phyloP scores from a whole-genome alignment of 2,329 filamentous ascomycete species.

The Bipolaris victoriae region DNA sequence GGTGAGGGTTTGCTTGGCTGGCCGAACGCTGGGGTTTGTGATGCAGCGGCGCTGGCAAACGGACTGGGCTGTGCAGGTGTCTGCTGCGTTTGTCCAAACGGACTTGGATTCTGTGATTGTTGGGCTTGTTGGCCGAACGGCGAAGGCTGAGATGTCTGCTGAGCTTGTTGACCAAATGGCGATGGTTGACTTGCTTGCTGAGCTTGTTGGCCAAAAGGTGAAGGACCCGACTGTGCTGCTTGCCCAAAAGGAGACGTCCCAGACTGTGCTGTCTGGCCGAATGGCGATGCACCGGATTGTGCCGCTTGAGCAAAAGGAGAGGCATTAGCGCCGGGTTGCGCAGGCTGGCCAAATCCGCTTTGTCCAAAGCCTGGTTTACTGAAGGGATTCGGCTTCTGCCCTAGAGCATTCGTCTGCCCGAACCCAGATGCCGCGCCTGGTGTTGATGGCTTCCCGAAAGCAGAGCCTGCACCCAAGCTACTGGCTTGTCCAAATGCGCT shows the following conservation, averaged over 20 bases:
- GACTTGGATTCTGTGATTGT: constrained; percentile 23
- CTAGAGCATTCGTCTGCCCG: constrained; percentile 38
- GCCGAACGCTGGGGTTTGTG: constrained; percentile 35
- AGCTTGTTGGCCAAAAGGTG: constrained; percentile 17
- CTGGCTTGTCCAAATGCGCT: constrained; percentile 32
- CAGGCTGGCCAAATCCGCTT: constrained; percentile 53
- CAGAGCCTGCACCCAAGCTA: constrained; percentile 26
- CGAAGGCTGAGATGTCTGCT: constrained; percentile 18
- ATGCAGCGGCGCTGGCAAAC: constrained; percentile 23
- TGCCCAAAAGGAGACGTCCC: constrained; percentile 34
- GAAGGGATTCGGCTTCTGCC: constrained; percentile 46
- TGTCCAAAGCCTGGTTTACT: constrained; percentile 49
- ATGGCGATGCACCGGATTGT: constrained; percentile 37
- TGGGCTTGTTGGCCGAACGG: constrained; percentile 12
- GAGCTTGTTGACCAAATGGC: constrained; percentile 28
- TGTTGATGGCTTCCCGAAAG: constrained; percentile 46
- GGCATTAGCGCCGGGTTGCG: constrained; percentile 43
- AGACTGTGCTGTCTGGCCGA: constrained; percentile 33
- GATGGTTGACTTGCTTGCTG: constrained; percentile 22
- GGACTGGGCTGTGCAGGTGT: constrained; percentile 21
- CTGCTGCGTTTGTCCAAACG: constrained; percentile 13
- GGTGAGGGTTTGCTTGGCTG: constrained; percentile 45
- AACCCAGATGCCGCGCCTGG: constrained; percentile 38
- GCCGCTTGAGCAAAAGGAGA: constrained; percentile 45
- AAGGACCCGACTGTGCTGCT: constrained; percentile 21